A percentile compares a stretch with the other conserved stretches of the same genome.
Evolutionary conservation across 768 basidiomycete genomes (phyloP).

Genomic region (Sarcodon aspratus): DNA sequence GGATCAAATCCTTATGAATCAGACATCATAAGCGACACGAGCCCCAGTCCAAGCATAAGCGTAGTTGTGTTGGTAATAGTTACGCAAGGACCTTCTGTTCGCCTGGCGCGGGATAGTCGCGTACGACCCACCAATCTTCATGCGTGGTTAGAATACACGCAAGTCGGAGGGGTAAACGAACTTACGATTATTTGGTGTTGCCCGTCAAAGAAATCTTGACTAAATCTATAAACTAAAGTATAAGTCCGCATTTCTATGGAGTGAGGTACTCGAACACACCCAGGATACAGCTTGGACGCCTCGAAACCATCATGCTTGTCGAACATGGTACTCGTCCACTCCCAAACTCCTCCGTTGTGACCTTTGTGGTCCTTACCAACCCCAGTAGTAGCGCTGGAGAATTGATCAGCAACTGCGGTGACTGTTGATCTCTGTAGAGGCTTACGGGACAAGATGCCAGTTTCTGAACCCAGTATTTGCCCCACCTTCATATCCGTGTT

Average conservation of each 20-base stretch:
- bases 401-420: slow-evolving; percentile 1
- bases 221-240: neutral
- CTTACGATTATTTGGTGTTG: slow-evolving; percentile 81
- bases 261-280: slow-evolving; percentile 28
- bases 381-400: slow-evolving; percentile 56
- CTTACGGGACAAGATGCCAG: slow-evolving; percentile 91
- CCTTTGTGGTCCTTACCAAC: slow-evolving; percentile 41
- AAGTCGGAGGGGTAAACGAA: slow-evolving; percentile 10
- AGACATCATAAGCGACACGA: slow-evolving; percentile 46
- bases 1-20: neutral
- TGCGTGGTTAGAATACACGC: slow-evolving; percentile 4
- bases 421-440: slow-evolving; percentile 6
- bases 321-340: slow-evolving; percentile 86
- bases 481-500: slow-evolving; percentile 64
- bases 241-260: neutral
- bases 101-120: slow-evolving; percentile 77
- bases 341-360: slow-evolving; percentile 95
- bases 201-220: slow-evolving; percentile 82
- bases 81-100: slow-evolving; percentile 65
- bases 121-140: slow-evolving; percentile 85
- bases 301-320: slow-evolving; percentile 65
- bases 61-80: slow-evolving; percentile 91
- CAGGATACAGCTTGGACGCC: slow-evolving; percentile 76
- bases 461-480: slow-evolving; percentile 82
- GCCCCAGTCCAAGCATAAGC: slow-evolving; percentile 84